These are phyloP conservation scores for Backusella morwellensis DNA, from an alignment of 192 early-diverging fungal species.

Conservation along the genomic window DNA sequence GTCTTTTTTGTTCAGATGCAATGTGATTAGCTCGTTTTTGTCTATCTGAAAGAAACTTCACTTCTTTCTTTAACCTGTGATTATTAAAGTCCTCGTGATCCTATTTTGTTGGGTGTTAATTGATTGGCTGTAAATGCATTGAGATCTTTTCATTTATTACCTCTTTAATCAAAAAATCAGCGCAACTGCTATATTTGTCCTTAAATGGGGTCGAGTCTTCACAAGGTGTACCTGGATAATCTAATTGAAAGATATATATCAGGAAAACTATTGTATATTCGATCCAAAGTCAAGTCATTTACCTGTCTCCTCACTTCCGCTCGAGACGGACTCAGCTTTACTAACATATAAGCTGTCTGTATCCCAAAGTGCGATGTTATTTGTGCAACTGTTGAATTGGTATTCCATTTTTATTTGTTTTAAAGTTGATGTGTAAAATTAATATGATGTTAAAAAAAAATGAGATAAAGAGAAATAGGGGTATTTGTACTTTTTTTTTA, in stretches of 20 bases:
- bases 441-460: neutral
- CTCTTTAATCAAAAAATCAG: neutral
- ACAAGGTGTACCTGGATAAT: neutral
- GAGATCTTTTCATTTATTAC: neutral
- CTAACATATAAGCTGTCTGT: neutral
- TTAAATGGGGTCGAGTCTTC: neutral
- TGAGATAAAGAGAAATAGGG: neutral
- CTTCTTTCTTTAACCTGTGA: neutral
- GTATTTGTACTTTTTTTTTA: neutral
- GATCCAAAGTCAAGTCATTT: neutral
- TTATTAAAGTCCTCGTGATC: neutral
- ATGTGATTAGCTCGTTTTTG: constrained; percentile 75
- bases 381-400: neutral
- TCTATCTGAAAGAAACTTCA: constrained; percentile 67
- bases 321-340: neutral
- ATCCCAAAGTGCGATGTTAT: neutral
- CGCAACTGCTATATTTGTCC: neutral
- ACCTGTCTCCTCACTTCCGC: neutral
- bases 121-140: neutral
- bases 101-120: neutral
- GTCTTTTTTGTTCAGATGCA: constrained; percentile 68
- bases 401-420: neutral
- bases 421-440: neutral
- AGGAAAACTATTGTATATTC: neutral
- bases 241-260: neutral